Base-by-base conservation (phyloP, 2,329 filamentous ascomycete genomes). In the Orbilia oligospora region DNA sequence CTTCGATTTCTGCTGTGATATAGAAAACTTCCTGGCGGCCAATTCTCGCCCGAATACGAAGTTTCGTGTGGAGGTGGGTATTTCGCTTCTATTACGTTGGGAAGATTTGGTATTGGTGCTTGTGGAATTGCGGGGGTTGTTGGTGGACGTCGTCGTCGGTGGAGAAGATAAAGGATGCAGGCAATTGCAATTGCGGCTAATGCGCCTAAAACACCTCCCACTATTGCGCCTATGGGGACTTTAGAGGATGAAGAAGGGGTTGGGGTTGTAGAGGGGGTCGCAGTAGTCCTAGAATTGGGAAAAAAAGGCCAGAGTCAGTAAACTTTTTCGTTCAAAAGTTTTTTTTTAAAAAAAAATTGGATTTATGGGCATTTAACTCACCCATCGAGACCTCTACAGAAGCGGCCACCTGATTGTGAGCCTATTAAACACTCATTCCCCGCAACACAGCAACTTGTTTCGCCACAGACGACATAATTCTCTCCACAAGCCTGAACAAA, bases 41-140 rank as follows among this genome's bases (percentile, higher is more conserved):
- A 78, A n/a, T 72, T 63, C 2, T 78, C 75, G 10, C 75, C 75
- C 0, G 75, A 78, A 38, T 78, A 78, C 0, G 68, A 53, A 12
- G 75, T 61, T 55, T 78, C 75, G 38, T 68, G 49, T 14, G 68
- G 61, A 38, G 75, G 75, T 6, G 75, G 68, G 46, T 78, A 78
- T 68, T 72, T 72, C 5, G 75, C 75, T 27, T 78, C 75, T 49
- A 78, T 72, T 18, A 78, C 63, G 55, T 72, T 78, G 8, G 75
- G 51, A 27, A 72, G 68, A 49, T 78, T 69, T 12, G 63, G 68
- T 14, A 68, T 64, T 20, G 75, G 75, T 16, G 75, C 68, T 55
- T 72, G 68, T 20, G 75, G 75, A 2, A 78, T 72, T n/a, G 75
- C 61, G 10, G 75, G 75, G 0, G 75, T 65, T 22, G 51, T 20